Evolutionary conservation across 805 yeast species (phyloP).

Genomic region (Saturnispora gosingensis): DNA sequence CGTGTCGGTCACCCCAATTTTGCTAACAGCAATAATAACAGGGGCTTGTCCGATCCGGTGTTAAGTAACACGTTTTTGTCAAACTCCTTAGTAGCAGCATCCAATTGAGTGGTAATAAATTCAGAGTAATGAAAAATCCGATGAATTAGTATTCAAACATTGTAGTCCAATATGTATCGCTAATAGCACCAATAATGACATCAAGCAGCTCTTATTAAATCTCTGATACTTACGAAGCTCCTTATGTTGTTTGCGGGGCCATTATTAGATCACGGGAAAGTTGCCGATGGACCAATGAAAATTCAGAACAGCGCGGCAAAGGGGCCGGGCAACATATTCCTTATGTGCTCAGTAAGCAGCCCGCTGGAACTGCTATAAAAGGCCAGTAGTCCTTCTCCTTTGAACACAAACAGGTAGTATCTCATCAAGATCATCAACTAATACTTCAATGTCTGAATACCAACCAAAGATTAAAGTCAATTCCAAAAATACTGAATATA

Average conservation of each 20-base stretch:
- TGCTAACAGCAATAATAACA: not conserved
- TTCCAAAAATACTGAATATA: slow-evolving; percentile 42
- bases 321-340: slow-evolving; percentile 1
- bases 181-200: not conserved
- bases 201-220: not conserved
- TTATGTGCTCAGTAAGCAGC: not conserved
- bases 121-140: not conserved
- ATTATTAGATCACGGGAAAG: not conserved
- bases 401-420: not conserved
- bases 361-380: not conserved
- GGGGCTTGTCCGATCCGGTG: not conserved
- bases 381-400: not conserved
- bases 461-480: slow-evolving; percentile 42
- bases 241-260: not conserved
- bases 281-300: slow-evolving; percentile 6
- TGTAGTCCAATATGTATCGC: not conserved
- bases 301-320: slow-evolving; percentile 2
- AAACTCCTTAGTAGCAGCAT: not conserved
- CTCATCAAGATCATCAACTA: not conserved
- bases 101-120: not conserved
- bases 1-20: not conserved
- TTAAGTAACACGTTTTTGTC: not conserved
- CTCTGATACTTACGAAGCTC: not conserved
- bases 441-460: slow-evolving; percentile 13
- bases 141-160: no score